These are phyloP conservation scores for Cyberlindnera xishuangbannaensis DNA, from an alignment of 805 yeast genomes.

Conservation along the genomic window DNA sequence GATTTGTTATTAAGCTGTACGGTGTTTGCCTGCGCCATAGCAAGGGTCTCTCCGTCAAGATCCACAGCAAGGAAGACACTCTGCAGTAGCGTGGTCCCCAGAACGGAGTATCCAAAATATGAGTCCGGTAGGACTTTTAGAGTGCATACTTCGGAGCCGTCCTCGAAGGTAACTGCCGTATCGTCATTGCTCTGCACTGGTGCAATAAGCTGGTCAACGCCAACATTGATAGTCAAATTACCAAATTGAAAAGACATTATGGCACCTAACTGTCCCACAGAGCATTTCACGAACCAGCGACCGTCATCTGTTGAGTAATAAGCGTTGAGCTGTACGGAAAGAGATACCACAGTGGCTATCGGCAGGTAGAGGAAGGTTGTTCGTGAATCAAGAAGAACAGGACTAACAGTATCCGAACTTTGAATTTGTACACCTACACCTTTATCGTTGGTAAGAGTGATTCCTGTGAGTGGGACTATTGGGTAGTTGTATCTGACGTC, in stretches of 20 bases:
- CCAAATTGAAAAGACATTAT: slow-evolving; percentile 49
- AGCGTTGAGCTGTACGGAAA: slow-evolving; percentile 69
- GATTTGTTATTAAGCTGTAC: slow-evolving; percentile 7
- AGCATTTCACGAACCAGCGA: slow-evolving; percentile 63
- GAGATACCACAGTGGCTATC: slow-evolving; percentile 44
- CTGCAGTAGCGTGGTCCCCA: slow-evolving; percentile 56
- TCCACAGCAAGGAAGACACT: slow-evolving; percentile 58
- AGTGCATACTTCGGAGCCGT: slow-evolving; percentile 53
- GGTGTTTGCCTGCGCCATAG: slow-evolving; percentile 45
- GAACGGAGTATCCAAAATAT: slow-evolving; percentile 40
- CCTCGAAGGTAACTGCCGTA: slow-evolving; percentile 38
- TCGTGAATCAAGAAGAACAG: slow-evolving; percentile 58
- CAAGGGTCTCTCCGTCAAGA: slow-evolving; percentile 48
- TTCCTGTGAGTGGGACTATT: slow-evolving; percentile 40
- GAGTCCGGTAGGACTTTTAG: slow-evolving; percentile 45
- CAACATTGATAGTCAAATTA: slow-evolving; percentile 42
- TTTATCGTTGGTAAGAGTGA: slow-evolving; percentile 37
- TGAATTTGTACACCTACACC: slow-evolving; percentile 23
- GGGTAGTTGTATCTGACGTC: slow-evolving; percentile 33
- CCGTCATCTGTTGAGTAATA: slow-evolving; percentile 40
- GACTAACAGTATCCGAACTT: slow-evolving; percentile 18
- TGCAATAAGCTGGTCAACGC: slow-evolving; percentile 41
- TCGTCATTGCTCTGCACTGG: slow-evolving; percentile 31
- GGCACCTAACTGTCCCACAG: slow-evolving; percentile 43
- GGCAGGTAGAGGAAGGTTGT: slow-evolving; percentile 48